Evolutionary conservation across 495 filamentous ascomycete genomes (phyloP), one percentile per base, ranked within the genome.

Genomic region (Tricharina praecox): DNA sequence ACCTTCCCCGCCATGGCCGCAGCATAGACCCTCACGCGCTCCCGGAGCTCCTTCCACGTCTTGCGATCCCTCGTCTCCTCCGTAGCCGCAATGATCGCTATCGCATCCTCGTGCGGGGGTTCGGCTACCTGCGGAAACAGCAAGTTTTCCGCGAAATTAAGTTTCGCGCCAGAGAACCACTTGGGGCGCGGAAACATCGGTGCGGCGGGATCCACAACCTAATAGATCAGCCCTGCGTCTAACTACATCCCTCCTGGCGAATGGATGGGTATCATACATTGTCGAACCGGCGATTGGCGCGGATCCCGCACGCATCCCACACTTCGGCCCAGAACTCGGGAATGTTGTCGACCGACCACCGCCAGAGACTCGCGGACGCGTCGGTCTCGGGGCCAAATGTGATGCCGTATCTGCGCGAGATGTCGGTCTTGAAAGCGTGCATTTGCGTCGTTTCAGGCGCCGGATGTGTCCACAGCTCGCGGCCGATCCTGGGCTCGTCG

Each of bases 141-240:
- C 24, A 95, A 70, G 63, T 95, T 95, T 66, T 93, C 82, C 19
- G 86, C 85, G 62, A 93, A 93, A 58, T 95, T 95, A 47, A 93
- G 66, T 38, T 66, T 75, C 16, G 81, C 75, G 4, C 78, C 81
- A 33, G 73, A 62, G 60, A 93, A 97, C 68, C 93, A 95, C 21
- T 70, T 64, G 1, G 90, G 86, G 32, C 82, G 74, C 10, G 90
- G 90, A 57, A 90, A 95, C 65, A 97, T 78, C 16, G 72, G 62
- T 1, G 76, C 67, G 39, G 71, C 59, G 24, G 72, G 63, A 24
- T 78, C 69, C 11, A 95, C 65, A 20, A 85, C 81, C 84, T 92
- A 37, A 32, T 7, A 32, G 13, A 32, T 32, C 28, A 7, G 13
- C 13, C 13, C 28, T 32, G 7, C 28, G 13, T 7, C 28, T 13